These are phyloP conservation scores for Quercus suber DNA, from an alignment of 306 rosid species.

Conservation along the genomic window DNA sequence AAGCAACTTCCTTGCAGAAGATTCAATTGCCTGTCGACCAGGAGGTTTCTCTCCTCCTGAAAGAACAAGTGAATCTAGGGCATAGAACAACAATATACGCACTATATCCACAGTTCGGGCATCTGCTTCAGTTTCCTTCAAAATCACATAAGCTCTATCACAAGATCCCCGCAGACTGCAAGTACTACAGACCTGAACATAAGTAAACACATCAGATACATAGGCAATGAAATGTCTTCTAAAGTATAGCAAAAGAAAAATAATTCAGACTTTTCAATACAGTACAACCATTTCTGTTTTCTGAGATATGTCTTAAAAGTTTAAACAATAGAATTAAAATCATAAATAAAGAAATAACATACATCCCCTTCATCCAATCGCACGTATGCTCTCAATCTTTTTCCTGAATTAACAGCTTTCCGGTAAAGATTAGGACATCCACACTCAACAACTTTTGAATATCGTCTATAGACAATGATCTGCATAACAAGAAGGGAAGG, in stretches of 20 bases:
- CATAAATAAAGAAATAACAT: conserved; percentile 30
- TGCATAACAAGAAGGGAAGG: conserved; percentile 34
- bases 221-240: conserved; percentile 7
- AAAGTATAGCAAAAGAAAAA: conserved; percentile 8
- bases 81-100: conserved; percentile 68
- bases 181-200: conserved; percentile 73
- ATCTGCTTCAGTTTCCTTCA: conserved; percentile 56
- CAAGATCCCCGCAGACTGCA: conserved; percentile 86
- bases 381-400: conserved; percentile 70
- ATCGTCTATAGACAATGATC: conserved; percentile 60
- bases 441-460: conserved; percentile 55
- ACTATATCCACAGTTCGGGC: conserved; percentile 91
- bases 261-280: background rate
- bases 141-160: conserved; percentile 83
- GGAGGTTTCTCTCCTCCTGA: conserved; percentile 61
- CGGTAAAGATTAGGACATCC: conserved; percentile 90
- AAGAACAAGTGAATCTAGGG: conserved; percentile 74
- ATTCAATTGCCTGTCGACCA: conserved; percentile 68
- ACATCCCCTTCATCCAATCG: conserved; percentile 91
- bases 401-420: conserved; percentile 88
- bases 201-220: conserved; percentile 24
- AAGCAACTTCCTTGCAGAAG: conserved; percentile 75
- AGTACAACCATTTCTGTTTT: background rate
- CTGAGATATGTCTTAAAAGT: background rate
- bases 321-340: background rate